phyloP scores from a whole-genome alignment of 2,329 filamentous ascomycete genomes.

The Bisporella sp. region DNA sequence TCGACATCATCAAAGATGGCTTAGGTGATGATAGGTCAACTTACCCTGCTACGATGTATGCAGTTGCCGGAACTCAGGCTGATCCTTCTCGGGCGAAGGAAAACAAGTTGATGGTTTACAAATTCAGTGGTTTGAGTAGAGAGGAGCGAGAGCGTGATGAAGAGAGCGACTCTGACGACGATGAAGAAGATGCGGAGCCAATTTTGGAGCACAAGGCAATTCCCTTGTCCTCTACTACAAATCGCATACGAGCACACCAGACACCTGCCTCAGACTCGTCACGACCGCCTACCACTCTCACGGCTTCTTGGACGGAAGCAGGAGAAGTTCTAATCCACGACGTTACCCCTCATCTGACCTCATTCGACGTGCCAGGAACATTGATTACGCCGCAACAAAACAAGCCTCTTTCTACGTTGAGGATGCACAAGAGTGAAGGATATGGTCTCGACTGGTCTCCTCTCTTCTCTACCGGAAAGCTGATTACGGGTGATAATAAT shows the following conservation, averaged over 20 bases:
- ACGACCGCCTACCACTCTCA: conserved; percentile 71
- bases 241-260: conserved; percentile 86
- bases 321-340: conserved; percentile 88
- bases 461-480: conserved; percentile 69
- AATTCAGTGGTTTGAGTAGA: conserved; percentile 83
- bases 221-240: conserved; percentile 79
- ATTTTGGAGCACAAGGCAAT: conserved; percentile 92
- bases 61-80: conserved; percentile 90
- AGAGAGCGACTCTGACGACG: conserved; percentile 62
- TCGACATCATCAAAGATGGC: conserved; percentile 81
- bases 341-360: conserved; percentile 78
- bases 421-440: conserved; percentile 87
- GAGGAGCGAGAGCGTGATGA: conserved; percentile 68
- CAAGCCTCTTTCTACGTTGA: conserved; percentile 80
- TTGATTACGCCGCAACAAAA: conserved; percentile 75
- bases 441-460: conserved; percentile 98
- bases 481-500: conserved; percentile 86
- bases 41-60: conserved; percentile 95
- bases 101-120: conserved; percentile 93
- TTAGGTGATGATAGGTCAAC: conserved; percentile 84
- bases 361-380: conserved; percentile 85
- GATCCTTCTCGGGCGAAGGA: conserved; percentile 68
- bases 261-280: conserved; percentile 64
- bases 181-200: conserved; percentile 71
- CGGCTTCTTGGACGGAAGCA: conserved; percentile 89